Evolutionary conservation across 75 land plant species (phyloP), one percentile per base, ranked within the genome.

Genomic region (Chamaecyparis obtusa): DNA sequence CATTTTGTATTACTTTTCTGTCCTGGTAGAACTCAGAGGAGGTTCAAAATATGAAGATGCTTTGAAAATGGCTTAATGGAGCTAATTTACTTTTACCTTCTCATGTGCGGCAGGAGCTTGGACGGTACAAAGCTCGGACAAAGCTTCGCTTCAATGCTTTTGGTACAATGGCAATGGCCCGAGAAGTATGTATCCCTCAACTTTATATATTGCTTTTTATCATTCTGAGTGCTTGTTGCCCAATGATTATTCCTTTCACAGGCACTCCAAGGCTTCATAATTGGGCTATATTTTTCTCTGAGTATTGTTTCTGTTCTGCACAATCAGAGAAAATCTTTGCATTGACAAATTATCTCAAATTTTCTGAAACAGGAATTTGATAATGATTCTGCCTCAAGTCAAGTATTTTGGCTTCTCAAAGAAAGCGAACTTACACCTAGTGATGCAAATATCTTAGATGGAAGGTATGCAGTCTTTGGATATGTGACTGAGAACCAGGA

Each of bases 121-220:
- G 99, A 64, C 89, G 91, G 43, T 98, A 95, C 93, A 97, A 95
- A 89, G 96, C 97, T 54, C 92, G 92, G 87, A 98, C 99, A 87
- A 94, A 91, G 86, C 96, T 98, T 87, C 99, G 99, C 32, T 98
- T 98, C 71, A 98, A 98, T 91, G 99, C 99, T 85, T 97, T 98
- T 92, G 99, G 99, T 75, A 98, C 99, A 15, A 94, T 98, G 93
- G 99, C 99, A 36, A 98, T 98, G 99, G 99, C 99, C 15, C 92
- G 99, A 89, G 97, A 97, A 19, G 99, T 98, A 89, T 91, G 92
- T 60, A 24, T 19, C 36, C 11, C 56, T 33, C 14, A 36, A 75
- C 39, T 9, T 10, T 44, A 81, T 24, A 37, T 46, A 24, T 19
- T 44, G 27, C 3, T 44, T 81, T 11, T 27, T 46, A 24, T 46